phyloP scores from a whole-genome alignment of 176 grass and related monocot species.

The Alopecurus myosuroides region DNA sequence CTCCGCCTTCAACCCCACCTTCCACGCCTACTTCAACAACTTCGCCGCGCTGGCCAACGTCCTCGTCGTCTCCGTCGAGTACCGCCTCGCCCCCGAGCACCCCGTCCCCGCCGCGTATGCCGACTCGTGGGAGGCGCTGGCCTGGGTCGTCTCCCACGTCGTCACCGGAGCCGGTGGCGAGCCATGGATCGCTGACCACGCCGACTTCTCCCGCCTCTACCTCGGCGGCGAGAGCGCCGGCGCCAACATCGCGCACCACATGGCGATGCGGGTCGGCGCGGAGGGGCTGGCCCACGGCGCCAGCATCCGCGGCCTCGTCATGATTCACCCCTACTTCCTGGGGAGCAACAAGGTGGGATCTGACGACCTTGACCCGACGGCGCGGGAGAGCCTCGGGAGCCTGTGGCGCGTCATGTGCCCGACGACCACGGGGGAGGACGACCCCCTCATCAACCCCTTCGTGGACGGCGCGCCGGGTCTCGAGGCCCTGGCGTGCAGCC shows the following conservation, averaged over 20 bases:
- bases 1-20: constrained; percentile 60
- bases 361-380: constrained; percentile 27
- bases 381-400: constrained; percentile 32
- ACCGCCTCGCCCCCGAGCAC: no score
- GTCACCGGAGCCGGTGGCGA: constrained; percentile 16
- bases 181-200: constrained; percentile 34
- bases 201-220: constrained; percentile 64
- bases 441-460: constrained; percentile 54
- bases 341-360: constrained; percentile 46
- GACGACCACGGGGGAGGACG: constrained; percentile 42
- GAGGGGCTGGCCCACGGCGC: constrained; percentile 32
- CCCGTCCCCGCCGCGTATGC: constrained; percentile 37
- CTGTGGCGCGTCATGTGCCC: constrained; percentile 63
- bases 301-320: constrained; percentile 45
- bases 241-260: constrained; percentile 77
- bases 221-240: constrained; percentile 80
- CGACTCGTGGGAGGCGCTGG: constrained; percentile 58
- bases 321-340: constrained; percentile 84
- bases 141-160: constrained; percentile 54
- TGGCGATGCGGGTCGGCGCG: constrained; percentile 42
- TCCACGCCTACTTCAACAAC: constrained; percentile 53
- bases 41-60: constrained; percentile 31
- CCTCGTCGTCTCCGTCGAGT: no score
- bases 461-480: constrained; percentile 27
- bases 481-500: constrained; percentile 23